phyloP scores from a whole-genome alignment of 495 filamentous ascomycete species.

The Rostrohypoxylon terebratum region DNA sequence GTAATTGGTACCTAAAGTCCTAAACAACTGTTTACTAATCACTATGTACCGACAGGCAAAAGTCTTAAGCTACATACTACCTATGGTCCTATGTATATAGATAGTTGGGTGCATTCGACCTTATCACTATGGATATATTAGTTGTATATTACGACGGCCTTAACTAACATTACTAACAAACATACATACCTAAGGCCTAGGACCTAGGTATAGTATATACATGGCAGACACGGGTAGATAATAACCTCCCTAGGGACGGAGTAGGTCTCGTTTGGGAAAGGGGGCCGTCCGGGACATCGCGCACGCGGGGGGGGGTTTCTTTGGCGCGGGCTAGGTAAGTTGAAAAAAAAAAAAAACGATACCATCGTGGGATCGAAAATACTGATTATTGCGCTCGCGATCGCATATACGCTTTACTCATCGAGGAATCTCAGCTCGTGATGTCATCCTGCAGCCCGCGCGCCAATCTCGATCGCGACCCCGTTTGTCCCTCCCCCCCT shows the following conservation, averaged over 20 bases:
- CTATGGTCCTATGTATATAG: too few species aligned
- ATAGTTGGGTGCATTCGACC: neutral
- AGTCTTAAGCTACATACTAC: too few species aligned
- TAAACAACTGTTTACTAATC: neutral
- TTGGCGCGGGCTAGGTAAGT: neutral
- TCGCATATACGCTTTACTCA: neutral
- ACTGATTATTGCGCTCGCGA: constrained; percentile 1
- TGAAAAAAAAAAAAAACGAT: neutral
- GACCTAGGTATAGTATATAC: too few species aligned
- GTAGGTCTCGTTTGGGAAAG: constrained; percentile 27
- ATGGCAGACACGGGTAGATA: too few species aligned
- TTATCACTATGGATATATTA: neutral
- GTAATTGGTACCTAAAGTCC: neutral
- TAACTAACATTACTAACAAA: neutral
- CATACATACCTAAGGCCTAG: neutral
- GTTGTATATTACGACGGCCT: neutral
- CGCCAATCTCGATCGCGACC: constrained; percentile 15
- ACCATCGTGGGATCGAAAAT: constrained; percentile 15
- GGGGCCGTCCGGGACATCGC: constrained; percentile 13
- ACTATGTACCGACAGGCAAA: neutral
- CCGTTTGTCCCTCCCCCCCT: neutral
- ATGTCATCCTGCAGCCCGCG: constrained; percentile 38
- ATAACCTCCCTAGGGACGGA: constrained; percentile 11
- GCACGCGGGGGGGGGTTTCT: constrained; percentile 8
- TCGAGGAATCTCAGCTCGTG: neutral